phyloP scores from a whole-genome alignment of 2,329 filamentous ascomycete genomes.

The Bipolaris oryzae region DNA sequence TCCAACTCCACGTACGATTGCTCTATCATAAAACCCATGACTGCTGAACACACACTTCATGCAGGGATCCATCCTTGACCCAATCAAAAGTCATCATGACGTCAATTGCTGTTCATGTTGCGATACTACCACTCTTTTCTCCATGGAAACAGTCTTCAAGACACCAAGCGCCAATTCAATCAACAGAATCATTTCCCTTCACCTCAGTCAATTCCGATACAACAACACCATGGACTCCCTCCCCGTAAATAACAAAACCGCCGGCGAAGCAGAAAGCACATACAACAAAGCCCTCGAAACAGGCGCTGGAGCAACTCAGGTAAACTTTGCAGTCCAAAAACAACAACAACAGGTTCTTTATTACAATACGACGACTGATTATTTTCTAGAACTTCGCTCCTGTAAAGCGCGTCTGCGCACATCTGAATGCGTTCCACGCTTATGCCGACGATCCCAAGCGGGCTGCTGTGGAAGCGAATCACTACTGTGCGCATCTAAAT shows the following conservation, averaged over 20 bases:
- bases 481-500: slow-evolving; percentile 82
- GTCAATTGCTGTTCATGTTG: slow-evolving; percentile 9
- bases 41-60: background rate
- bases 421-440: slow-evolving; percentile 85
- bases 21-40: too few relatives aligned
- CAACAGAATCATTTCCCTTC: background rate
- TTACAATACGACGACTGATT: background rate
- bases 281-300: slow-evolving; percentile 67
- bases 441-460: slow-evolving; percentile 75
- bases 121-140: background rate
- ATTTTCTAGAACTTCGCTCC: slow-evolving; percentile 67
- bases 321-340: slow-evolving; percentile 27
- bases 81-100: slow-evolving; percentile 15
- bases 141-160: too few relatives aligned
- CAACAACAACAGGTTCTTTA: background rate
- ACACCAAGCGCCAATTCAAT: background rate
- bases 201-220: too few relatives aligned
- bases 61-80: background rate
- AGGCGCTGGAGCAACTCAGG: slow-evolving; percentile 65
- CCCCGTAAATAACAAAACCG: slow-evolving; percentile 50
- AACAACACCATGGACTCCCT: slow-evolving; percentile 40
- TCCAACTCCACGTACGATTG: too few relatives aligned
- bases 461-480: slow-evolving; percentile 73
- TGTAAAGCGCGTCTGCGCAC: slow-evolving; percentile 73
- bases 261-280: slow-evolving; percentile 59